A percentile compares a stretch with the other conserved stretches of the same genome.
phyloP scores from a whole-genome alignment of 371 early-diverging fungal genomes.

The Rhizopus arrhizus region DNA sequence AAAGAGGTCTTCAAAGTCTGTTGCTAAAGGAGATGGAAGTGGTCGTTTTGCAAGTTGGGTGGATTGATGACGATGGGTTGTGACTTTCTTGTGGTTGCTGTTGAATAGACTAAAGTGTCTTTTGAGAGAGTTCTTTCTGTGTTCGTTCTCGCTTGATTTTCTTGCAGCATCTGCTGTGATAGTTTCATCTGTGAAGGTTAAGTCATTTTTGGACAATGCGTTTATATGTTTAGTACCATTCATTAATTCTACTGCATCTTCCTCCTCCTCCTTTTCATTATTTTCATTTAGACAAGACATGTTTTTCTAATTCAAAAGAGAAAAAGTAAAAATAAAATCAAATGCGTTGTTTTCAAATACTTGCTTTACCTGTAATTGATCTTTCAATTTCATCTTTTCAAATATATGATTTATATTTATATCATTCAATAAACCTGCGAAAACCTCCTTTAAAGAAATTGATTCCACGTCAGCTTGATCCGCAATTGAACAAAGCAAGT shows the following conservation, averaged over 20 bases:
- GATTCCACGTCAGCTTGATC: conserved; percentile 56
- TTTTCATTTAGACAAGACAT: too few species aligned
- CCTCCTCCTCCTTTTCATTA: too few species aligned
- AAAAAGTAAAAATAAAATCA: too few species aligned
- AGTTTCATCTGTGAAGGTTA: too few species aligned
- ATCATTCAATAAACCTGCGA: conserved; percentile 53
- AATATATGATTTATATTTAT: conserved; percentile 53
- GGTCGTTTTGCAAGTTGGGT: neutral
- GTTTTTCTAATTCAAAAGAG: too few species aligned
- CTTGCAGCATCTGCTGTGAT: neutral
- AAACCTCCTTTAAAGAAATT: conserved; percentile 60
- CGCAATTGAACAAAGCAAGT: conserved; percentile 54
- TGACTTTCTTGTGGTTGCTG: conserved; percentile 8
- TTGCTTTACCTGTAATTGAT: conserved; percentile 35
- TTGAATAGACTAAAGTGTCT: conserved; percentile 23
- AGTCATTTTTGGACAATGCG: too few species aligned
- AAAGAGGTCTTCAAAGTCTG: conserved; percentile 61
- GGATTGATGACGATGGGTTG: too few species aligned
- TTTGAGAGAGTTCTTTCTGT: conserved; percentile 6
- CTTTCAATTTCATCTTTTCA: conserved; percentile 44
- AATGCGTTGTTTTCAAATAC: too few species aligned
- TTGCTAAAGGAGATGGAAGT: conserved; percentile 12
- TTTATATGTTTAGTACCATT: too few species aligned
- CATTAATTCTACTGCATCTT: too few species aligned
- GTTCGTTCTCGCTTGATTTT: conserved; percentile 16